Conservation (phyloP, 169 alveolate species). For the Cryptosporidium tyzzeri region DNA sequence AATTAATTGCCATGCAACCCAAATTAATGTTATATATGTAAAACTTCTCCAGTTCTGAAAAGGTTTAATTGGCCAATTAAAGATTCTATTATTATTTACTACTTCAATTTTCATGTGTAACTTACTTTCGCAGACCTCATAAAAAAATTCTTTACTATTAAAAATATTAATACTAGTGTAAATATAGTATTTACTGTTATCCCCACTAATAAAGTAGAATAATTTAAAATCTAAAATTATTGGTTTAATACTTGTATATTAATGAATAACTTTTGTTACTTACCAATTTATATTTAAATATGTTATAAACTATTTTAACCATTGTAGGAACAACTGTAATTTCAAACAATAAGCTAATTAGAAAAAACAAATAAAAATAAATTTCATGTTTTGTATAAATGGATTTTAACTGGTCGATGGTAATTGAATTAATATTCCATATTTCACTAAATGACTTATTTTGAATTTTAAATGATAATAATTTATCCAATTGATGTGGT, state of each 20-base stretch:
- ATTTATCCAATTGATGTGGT: slow-evolving; percentile 54
- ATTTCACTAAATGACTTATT: slow-evolving; percentile 33
- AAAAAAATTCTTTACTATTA: slow-evolving; percentile 3
- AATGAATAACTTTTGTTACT: slow-evolving; percentile 1
- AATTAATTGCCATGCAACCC: slow-evolving; percentile 71
- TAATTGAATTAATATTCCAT: slow-evolving; percentile 48
- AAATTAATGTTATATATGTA: slow-evolving; percentile 49
- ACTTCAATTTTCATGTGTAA: neutral
- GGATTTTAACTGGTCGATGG: slow-evolving; percentile 44
- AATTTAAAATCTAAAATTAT: slow-evolving; percentile 4
- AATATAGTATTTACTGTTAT: slow-evolving; percentile 26
- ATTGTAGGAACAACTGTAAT: slow-evolving; percentile 37
- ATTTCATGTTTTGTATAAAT: slow-evolving; percentile 70
- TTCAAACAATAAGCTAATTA: slow-evolving; percentile 54
- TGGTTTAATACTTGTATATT: neutral
- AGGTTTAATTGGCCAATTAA: neutral
- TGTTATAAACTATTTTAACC: slow-evolving; percentile 13
- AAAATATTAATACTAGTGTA: slow-evolving; percentile 1
- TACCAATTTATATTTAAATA: slow-evolving; percentile 57
- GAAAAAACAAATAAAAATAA: slow-evolving; percentile 51
- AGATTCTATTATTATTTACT: neutral
- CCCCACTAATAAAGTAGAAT: slow-evolving; percentile 28
- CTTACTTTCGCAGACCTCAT: slow-evolving; percentile 43
- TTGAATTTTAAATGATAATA: slow-evolving; percentile 23
- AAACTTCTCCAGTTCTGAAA: slow-evolving; percentile 39